Evolutionary conservation across 306 rosid genomes (phyloP).

Genomic region (Vigna mungo): DNA sequence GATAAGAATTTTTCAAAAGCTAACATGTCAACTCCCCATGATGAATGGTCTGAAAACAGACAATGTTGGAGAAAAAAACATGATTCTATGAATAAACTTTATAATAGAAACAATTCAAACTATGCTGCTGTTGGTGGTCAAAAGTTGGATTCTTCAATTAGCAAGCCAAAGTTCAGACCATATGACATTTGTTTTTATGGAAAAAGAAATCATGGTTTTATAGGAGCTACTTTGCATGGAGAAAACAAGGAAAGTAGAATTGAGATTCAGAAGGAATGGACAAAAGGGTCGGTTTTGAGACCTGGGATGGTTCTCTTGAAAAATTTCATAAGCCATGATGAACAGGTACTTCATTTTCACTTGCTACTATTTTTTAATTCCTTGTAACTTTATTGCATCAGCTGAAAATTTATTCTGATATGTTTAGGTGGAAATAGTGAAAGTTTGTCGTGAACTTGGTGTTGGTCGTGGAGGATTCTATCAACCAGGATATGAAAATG

Average conservation of each 20-base stretch:
- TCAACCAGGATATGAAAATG: conserved; percentile 62
- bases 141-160: neutral
- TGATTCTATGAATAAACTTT: neutral
- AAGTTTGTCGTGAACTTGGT: conserved; percentile 58
- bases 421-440: conserved; percentile 59
- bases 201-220: conserved; percentile 4
- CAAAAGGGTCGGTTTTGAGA: conserved; percentile 44
- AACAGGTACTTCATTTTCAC: conserved; percentile 57
- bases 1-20: neutral
- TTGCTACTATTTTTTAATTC: neutral
- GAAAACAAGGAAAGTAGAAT: conserved; percentile 28
- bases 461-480: conserved; percentile 81
- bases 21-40: neutral
- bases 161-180: conserved; percentile 7
- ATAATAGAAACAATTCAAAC: neutral
- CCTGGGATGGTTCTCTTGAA: conserved; percentile 78
- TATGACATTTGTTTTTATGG: conserved; percentile 57
- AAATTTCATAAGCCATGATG: conserved; percentile 42
- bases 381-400: neutral
- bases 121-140: conserved; percentile 7
- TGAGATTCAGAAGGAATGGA: conserved; percentile 7
- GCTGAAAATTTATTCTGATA: neutral
- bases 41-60: neutral
- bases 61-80: conserved; percentile 40
- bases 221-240: neutral